Base-by-base conservation (phyloP, 1,284 basidiomycete species). In the Polyporus tsugae region DNA sequence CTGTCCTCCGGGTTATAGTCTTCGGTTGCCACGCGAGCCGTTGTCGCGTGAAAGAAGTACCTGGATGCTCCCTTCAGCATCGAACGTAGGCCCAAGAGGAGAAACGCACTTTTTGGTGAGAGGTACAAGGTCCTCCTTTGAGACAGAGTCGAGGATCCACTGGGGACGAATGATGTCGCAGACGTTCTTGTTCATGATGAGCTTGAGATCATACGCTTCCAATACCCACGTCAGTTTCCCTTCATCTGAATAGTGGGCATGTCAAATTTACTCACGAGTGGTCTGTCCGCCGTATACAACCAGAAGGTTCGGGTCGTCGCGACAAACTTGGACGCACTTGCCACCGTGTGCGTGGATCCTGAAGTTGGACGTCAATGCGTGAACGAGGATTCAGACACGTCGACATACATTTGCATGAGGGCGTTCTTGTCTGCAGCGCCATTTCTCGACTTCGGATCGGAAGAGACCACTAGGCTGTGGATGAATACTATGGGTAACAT, bases 271-370 rank as follows among this genome's bases (percentile, higher is more conserved):
- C 89, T 65, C 70, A 92, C 91, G 89, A 57, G 81, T 92, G 15
- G 80, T 84, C 38, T 77, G 83, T 13, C 92, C 91, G 9, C 90
- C 91, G 72, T 94, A 91, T 0, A 94, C 81, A 38, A 92, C 84
- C 29, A 85, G 80, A n/a, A 85, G 73, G 9, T 85, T 78, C 29
- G 79, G 79, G 73, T 85, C 82, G 70, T 79, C 86, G 67, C 79
- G 86, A 25, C 84, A 85, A 2, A 92, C 84, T 77, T 95, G 93
- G 1, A 87, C 85, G 74, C 89, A 89, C 9, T 82, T 84, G 2
- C 95, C 96, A 0, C 96, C 95, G 73, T 97, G 85, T 6, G 87
- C 85, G 71, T 90, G 86, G 59, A 97, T 92, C 69, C 93, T 94
- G 67, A 7, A 13, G 53, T 33, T 13, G 15, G 46, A 64, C 22